Base-by-base conservation (phyloP, 495 filamentous ascomycete genomes). In the Extremus antarcticus region DNA sequence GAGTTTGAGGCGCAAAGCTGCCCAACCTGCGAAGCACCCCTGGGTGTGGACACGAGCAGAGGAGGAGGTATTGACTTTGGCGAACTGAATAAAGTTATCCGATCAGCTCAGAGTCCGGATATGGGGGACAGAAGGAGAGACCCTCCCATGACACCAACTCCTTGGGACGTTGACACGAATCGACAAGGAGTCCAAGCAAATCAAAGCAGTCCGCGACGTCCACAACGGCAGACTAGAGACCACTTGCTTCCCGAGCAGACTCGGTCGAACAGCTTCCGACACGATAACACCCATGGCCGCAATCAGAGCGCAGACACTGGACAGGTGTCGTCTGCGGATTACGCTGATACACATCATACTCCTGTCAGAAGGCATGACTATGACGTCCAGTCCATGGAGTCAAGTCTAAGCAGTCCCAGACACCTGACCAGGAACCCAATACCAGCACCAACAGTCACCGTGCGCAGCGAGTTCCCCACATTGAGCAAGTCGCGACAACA, bases 391-490 rank as follows among this genome's bases (percentile, higher is more conserved):
- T 87, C 91, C 13, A 94, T 95, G 89, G 91, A 96, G 69, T 87
- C 87, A 1, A 88, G 83, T 43, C 71, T 94, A 23, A 81, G 80
- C 61, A 87, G 79, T 67, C 85, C 90, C 8, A 79, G 88, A 41
- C 74, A 79, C 52, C 67, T 83, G 20, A 77, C 80, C n/a, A 86
- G 83, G 60, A 96, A 95, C 55, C 90, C 94, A 0, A 96, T 97
- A 47, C 90, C 91, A 8, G 75, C 92, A 10, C 92, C 92, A 3
- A 85, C 80, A 0, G 89, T 99, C 24, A 94, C 87, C 7, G 84
- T 99, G 23, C 87, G 91, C 51, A 95, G 90, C 65, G 92, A 99
- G 71, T 99, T 95, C 65, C 92, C 92, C 11, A 96, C 92, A 1
- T 76, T 99, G 63, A 96, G 76, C 62, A 78, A 87, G 54, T 95